Evolutionary conservation across 495 filamentous ascomycete genomes (phyloP), one percentile per base, ranked within the genome.

Genomic region (Aspergillus kassunensis): DNA sequence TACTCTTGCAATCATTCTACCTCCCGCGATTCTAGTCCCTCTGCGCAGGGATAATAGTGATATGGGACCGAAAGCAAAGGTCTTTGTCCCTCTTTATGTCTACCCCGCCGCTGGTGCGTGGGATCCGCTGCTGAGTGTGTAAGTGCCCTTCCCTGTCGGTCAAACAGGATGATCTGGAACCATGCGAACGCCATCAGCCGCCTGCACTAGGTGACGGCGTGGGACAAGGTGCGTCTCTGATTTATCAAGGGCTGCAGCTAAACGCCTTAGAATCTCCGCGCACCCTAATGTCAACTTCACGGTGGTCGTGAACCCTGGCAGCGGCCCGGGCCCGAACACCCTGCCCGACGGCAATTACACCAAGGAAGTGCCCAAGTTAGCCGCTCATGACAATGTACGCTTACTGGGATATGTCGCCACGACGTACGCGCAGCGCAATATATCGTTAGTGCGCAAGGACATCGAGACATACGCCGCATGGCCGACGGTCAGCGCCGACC

Each of bases 381-480:
- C 73, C 16, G 42, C 61, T 6, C 64, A 73, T 46, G 43, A 63
- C 21, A 82, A 82, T 60, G 75, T 81, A 13, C 68, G 60, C 10
- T 68, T 80, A 5, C 55, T 83, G 36, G 80, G 80, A 11, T 83
- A 83, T 58, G 75, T 83, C 33, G 67, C 73, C 40, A 81, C 74
- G 19, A 68, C 66, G 30, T 83, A 76, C 48, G 71, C 73, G 7
- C 59, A 66, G 21, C 68, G 79, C 20, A 62, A 73, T n/a, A 51
- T 73, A 9, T 65, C 54, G 13, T 49, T 66, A 13, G 62, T 78
- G 18, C 59, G 66, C 37, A 53, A 52, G 30, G 80, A 83, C 55
- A 68, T 81, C 36, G 57, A 65, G 24, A 70, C 68, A 15, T 81
- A 80, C 44, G 66, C 73, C 16, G 65, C 60, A 8, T 81, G 78